Percentiles rank a stretch among this genome's conserved stretches.
phyloP scores from a whole-genome alignment of 2,329 filamentous ascomycete genomes.

The Fusarium sterilihyphosum region DNA sequence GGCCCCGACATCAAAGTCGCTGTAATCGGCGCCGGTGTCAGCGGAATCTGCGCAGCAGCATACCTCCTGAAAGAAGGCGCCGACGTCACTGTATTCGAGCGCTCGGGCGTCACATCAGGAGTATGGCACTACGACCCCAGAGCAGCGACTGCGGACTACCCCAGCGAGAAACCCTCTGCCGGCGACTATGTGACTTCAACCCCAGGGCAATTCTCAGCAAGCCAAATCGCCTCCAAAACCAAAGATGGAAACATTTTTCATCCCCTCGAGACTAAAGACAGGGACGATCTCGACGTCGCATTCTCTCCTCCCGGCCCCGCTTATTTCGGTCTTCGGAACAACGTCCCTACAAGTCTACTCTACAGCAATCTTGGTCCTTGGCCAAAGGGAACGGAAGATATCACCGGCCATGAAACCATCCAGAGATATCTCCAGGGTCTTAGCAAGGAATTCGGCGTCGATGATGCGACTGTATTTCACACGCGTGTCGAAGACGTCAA shows the following conservation, averaged over 20 bases:
- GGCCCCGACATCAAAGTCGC: constrained; percentile 43
- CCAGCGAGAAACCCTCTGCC: constrained; percentile 42
- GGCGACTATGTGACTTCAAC: constrained; percentile 41
- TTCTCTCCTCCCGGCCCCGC: constrained; percentile 56
- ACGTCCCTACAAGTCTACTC: constrained; percentile 72
- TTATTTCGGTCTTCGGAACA: constrained; percentile 72
- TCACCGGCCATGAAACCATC: constrained; percentile 65
- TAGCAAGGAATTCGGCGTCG: constrained; percentile 59
- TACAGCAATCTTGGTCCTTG: constrained; percentile 58
- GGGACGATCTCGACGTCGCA: constrained; percentile 1
- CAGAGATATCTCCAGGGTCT: constrained; percentile 71
- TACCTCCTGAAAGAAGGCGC: constrained; percentile 50
- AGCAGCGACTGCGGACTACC: constrained; percentile 45
- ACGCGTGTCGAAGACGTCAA: constrained; percentile 65
- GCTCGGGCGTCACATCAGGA: constrained; percentile 47
- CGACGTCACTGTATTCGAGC: constrained; percentile 52
- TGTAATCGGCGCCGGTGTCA: constrained; percentile 54
- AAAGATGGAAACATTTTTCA: neutral
- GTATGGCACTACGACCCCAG: constrained; percentile 52
- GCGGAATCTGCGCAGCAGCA: constrained; percentile 51
- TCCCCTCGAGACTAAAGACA: neutral
- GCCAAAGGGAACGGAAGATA: constrained; percentile 67
- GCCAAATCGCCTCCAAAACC: rapidly evolving
- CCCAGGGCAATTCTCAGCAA: constrained; percentile 10
- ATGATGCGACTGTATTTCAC: constrained; percentile 61